These are phyloP conservation scores for Zygosaccharomyces pseudobailii DNA, from an alignment of 1,139 yeast species.

Conservation along the genomic window DNA sequence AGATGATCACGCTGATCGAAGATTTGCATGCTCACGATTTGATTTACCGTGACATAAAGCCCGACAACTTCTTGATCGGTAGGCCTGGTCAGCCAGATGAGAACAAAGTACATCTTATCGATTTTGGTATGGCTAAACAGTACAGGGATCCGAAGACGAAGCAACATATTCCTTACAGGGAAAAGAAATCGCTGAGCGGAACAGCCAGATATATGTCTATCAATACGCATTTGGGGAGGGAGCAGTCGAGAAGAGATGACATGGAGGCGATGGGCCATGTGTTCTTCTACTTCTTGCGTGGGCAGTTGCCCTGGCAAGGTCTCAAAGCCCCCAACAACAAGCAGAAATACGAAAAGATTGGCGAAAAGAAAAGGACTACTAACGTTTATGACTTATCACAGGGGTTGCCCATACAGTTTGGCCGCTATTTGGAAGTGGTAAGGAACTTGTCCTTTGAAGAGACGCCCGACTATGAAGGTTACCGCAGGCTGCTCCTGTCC, in stretches of 20 bases:
- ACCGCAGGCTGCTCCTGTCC: constrained; percentile 58
- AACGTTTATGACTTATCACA: constrained; percentile 62
- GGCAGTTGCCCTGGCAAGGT: constrained; percentile 98
- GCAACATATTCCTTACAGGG: constrained; percentile 92
- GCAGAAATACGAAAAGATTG: constrained; percentile 77
- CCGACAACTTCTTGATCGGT: constrained; percentile 96
- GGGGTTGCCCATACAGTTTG: constrained; percentile 72
- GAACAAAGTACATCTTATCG: constrained; percentile 87
- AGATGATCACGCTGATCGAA: constrained; percentile 66
- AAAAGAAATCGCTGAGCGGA: constrained; percentile 92
- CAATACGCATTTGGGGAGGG: constrained; percentile 94
- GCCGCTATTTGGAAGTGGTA: constrained; percentile 68
- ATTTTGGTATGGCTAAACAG: constrained; percentile 94
- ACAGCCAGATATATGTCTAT: constrained; percentile 96
- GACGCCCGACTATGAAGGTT: constrained; percentile 71
- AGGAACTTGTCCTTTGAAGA: constrained; percentile 71
- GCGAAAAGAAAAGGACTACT: constrained; percentile 70
- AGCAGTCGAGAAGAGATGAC: constrained; percentile 95
- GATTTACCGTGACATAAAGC: constrained; percentile 77
- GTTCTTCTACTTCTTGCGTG: constrained; percentile 88
- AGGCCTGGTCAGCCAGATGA: constrained; percentile 63
- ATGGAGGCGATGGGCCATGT: constrained; percentile 95
- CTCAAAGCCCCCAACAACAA: constrained; percentile 82
- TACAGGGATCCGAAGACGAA: constrained; percentile 94
- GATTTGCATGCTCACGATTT: constrained; percentile 63